Evolutionary conservation across 148 eudicot genomes (phyloP).

Genomic region (Heliosperma pusillum): DNA sequence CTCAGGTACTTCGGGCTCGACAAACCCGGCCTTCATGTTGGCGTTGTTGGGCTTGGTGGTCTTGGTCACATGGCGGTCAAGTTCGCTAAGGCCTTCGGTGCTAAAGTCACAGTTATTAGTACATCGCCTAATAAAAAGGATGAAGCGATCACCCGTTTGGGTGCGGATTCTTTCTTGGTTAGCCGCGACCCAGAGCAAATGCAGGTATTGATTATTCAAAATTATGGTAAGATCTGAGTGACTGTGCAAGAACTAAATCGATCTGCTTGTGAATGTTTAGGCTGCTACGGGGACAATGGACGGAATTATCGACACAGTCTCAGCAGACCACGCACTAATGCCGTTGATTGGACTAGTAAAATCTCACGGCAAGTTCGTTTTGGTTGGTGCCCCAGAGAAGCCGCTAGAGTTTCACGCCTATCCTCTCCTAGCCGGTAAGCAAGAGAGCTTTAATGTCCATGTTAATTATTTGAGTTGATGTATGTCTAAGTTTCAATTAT

Average conservation of each 20-base stretch:
- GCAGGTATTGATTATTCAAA: background rate
- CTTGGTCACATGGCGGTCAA: constrained; percentile 21
- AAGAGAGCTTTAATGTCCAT: background rate
- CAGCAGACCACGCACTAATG: constrained; percentile 33
- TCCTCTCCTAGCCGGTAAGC: constrained; percentile 35
- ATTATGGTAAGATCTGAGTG: background rate
- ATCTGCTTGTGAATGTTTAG: constrained; percentile 9
- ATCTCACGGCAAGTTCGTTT: constrained; percentile 35
- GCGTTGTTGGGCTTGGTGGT: constrained; percentile 19
- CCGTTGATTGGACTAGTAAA: constrained; percentile 40
- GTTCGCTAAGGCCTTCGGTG: constrained; percentile 22
- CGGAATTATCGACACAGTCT: constrained; percentile 41
- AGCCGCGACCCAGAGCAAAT: constrained; percentile 16
- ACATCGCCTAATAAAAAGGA: constrained; percentile 20
- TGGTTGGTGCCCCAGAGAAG: constrained; percentile 39
- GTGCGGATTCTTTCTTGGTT: constrained; percentile 19
- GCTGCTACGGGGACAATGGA: constrained; percentile 50
- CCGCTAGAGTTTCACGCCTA: constrained; percentile 35
- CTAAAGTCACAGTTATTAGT: constrained; percentile 22
- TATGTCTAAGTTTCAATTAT: background rate
- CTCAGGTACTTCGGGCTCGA: constrained; percentile 17
- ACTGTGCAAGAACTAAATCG: background rate
- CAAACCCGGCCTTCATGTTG: constrained; percentile 19
- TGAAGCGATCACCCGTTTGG: constrained; percentile 17
- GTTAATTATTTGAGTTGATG: background rate